Evolutionary conservation across 306 rosid genomes (phyloP).

Genomic region (Rubus parviflorus): DNA sequence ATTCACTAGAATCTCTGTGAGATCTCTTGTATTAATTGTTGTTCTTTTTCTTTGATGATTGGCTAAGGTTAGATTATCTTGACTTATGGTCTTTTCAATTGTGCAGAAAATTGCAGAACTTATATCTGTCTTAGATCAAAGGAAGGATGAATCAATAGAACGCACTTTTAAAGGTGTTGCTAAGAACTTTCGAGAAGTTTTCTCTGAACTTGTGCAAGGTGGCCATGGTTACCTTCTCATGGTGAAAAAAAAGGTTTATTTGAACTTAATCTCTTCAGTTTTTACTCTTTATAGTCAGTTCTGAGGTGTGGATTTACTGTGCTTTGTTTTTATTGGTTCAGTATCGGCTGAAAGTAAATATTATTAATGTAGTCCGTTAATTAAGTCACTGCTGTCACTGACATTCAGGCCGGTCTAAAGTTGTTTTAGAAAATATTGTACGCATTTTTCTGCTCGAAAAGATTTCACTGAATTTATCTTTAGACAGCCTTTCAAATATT

Average conservation of each 20-base stretch:
- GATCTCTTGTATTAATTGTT: background rate
- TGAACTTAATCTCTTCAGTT: conserved; percentile 8
- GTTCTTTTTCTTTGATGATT: background rate
- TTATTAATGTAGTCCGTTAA: background rate
- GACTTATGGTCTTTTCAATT: conserved; percentile 21
- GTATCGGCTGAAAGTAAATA: background rate
- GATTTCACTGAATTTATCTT: background rate
- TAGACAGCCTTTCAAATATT: background rate
- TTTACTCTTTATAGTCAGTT: conserved; percentile 2
- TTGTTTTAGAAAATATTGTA: background rate
- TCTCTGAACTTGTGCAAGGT: conserved; percentile 92
- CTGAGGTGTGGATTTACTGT: conserved; percentile 5
- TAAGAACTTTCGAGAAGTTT: conserved; percentile 94
- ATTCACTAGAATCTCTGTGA: conserved; percentile 1
- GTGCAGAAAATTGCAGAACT: conserved; percentile 92
- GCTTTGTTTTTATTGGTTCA: background rate
- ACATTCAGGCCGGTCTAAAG: background rate
- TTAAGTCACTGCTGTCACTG: background rate
- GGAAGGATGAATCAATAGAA: conserved; percentile 95
- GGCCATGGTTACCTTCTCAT: conserved; percentile 89
- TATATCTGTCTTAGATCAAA: conserved; percentile 83
- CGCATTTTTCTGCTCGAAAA: background rate
- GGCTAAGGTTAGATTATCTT: conserved; percentile 7
- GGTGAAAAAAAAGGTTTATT: conserved; percentile 88
- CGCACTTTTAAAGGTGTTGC: conserved; percentile 99